Conservation (phyloP, 2,329 filamentous ascomycete genomes). For the Sphaerulina musiva region DNA sequence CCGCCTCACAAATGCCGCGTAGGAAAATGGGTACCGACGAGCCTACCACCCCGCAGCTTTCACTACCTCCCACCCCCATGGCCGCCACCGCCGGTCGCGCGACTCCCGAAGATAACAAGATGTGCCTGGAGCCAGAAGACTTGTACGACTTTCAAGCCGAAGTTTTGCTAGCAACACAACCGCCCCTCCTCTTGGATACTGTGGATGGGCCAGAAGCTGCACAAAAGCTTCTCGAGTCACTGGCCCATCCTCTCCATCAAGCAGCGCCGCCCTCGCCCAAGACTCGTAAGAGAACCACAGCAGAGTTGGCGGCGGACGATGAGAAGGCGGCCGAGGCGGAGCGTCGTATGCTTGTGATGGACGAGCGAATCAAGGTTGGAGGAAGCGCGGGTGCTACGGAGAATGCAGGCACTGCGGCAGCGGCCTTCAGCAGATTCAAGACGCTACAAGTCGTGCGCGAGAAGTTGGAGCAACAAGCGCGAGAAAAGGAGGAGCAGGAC, state of each 20-base stretch:
- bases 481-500: conserved; percentile 52
- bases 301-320: conserved; percentile 91
- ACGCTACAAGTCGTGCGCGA: conserved; percentile 68
- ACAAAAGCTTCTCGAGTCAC: conserved; percentile 62
- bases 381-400: conserved; percentile 55
- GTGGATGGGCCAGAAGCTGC: conserved; percentile 63
- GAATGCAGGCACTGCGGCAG: conserved; percentile 59
- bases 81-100: conserved; percentile 48
- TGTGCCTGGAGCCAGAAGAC: conserved; percentile 69
- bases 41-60: conserved; percentile 45
- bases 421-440: conserved; percentile 85
- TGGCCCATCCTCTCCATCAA: conserved; percentile 71
- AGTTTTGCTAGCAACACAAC: conserved; percentile 65
- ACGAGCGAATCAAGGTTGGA: conserved; percentile 67
- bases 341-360: conserved; percentile 84
- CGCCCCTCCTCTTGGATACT: conserved; percentile 70
- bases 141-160: conserved; percentile 69
- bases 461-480: conserved; percentile 53
- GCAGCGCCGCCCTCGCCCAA: conserved; percentile 75
- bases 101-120: conserved; percentile 40
- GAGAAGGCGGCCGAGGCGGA: conserved; percentile 83
- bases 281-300: conserved; percentile 84
- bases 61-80: conserved; percentile 33
- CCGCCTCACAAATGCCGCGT: conserved; percentile 45
- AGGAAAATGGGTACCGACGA: conserved; percentile 44